A percentile compares a stretch with the other conserved stretches of the same genome.
phyloP scores from a whole-genome alignment of 2,329 filamentous ascomycete species.

The Botrytis tulipae region DNA sequence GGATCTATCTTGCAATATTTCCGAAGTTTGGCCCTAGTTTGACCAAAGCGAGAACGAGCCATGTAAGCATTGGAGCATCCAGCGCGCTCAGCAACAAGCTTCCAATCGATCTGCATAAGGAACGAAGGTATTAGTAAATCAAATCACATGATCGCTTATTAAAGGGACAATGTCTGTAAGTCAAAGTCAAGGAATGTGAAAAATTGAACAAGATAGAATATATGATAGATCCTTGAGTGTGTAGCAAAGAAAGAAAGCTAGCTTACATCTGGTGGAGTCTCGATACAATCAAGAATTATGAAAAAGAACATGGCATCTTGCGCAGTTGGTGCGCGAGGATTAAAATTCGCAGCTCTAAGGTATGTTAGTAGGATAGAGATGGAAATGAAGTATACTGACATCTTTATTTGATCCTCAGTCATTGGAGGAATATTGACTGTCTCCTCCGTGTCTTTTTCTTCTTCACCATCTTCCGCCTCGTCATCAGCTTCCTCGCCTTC shows the following conservation, averaged over 20 bases:
- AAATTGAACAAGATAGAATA: neutral
- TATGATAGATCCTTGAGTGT: neutral
- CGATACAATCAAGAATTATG: conserved; percentile 26
- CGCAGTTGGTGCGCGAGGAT: conserved; percentile 3
- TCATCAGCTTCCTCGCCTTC: neutral
- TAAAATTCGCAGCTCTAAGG: neutral
- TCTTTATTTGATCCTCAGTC: neutral
- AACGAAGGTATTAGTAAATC: neutral
- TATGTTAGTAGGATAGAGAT: neutral
- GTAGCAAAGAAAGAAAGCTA: neutral
- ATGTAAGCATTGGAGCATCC: conserved; percentile 48
- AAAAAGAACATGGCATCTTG: conserved; percentile 30
- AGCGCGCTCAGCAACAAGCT: conserved; percentile 43
- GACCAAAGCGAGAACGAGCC: conserved; percentile 50
- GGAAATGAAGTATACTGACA: neutral
- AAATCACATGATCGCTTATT: conserved; percentile 5
- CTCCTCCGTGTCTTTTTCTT: neutral
- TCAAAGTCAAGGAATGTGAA: neutral
- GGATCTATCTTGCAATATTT: neutral
- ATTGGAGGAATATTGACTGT: neutral
- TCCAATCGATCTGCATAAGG: conserved; percentile 44
- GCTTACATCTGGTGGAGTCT: conserved; percentile 28
- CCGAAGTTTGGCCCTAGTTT: conserved; percentile 50
- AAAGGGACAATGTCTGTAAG: neutral
- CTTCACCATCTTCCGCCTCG: neutral